Evolutionary conservation across 148 eudicot species (phyloP).

Genomic region (Rhododendron ovatum): DNA sequence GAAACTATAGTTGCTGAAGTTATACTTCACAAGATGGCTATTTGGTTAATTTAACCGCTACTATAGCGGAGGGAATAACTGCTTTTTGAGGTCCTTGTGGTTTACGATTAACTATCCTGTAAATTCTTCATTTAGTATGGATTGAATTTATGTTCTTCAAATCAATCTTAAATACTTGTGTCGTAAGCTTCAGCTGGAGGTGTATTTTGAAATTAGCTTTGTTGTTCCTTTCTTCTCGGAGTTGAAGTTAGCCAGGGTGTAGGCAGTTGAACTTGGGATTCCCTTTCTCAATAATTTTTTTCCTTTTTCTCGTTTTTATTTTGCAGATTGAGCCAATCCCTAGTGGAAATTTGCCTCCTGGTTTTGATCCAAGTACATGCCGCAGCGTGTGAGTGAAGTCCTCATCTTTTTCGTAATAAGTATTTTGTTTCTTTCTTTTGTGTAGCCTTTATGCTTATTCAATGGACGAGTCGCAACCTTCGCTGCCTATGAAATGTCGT

Average conservation of each 20-base stretch:
- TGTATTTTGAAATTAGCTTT: neutral
- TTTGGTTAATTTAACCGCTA: neutral
- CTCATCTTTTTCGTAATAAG: neutral
- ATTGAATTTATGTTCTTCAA: neutral
- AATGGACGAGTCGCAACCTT: neutral
- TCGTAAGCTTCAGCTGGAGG: neutral
- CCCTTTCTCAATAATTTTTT: conserved; percentile 12
- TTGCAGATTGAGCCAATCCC: conserved; percentile 97
- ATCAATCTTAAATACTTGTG: neutral
- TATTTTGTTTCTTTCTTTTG: conserved; percentile 2
- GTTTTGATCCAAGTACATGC: conserved; percentile 94
- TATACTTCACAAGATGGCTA: neutral
- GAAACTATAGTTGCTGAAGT: neutral
- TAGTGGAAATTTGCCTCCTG: conserved; percentile 98
- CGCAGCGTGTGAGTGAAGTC: conserved; percentile 89
- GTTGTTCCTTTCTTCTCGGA: neutral
- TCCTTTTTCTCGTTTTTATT: conserved; percentile 10
- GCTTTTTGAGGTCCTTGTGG: neutral
- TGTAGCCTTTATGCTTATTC: neutral
- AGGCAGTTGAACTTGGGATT: neutral
- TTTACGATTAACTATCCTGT: neutral
- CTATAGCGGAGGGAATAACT: neutral
- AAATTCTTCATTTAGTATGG: neutral
- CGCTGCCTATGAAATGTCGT: neutral
- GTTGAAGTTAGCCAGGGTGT: neutral